A percentile compares a stretch with the other conserved stretches of the same genome.
Evolutionary conservation across 108 stramenopile genomes (phyloP).

Genomic region (Fistulifera pelliculosa): DNA sequence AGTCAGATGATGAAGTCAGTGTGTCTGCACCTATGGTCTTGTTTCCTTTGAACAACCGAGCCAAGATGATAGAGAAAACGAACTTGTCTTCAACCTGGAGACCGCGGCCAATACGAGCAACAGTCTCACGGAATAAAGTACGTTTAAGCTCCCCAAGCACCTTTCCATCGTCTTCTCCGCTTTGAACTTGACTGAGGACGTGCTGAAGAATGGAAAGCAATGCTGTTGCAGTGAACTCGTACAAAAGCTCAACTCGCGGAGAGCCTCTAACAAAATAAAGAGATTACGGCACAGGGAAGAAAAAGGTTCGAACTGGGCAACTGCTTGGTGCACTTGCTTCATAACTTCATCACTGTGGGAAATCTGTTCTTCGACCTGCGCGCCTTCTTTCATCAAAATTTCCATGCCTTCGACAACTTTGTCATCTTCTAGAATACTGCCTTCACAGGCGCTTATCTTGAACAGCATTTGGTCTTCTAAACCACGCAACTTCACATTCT

Average conservation of each 20-base stretch:
- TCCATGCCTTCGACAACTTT: constrained; percentile 92
- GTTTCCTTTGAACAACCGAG: constrained; percentile 46
- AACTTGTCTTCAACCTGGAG: constrained; percentile 87
- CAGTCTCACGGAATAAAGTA: constrained; percentile 70
- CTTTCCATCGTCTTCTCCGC: constrained; percentile 18
- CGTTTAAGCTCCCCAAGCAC: constrained; percentile 55
- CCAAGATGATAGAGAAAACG: constrained; percentile 85
- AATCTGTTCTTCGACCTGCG: constrained; percentile 90
- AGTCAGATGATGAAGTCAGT: constrained; percentile 34
- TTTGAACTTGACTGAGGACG: constrained; percentile 38
- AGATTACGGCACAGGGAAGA: constrained; percentile 67
- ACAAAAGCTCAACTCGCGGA: constrained; percentile 70
- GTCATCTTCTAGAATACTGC: constrained; percentile 97
- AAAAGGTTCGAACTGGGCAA: constrained; percentile 82
- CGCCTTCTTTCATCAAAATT: constrained; percentile 89
- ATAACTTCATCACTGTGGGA: constrained; percentile 83
- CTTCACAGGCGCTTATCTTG: constrained; percentile 89
- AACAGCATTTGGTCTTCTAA: constrained; percentile 95
- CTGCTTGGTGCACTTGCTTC: constrained; percentile 76
- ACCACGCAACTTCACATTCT: constrained; percentile 88
- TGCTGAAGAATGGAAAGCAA: constrained; percentile 78
- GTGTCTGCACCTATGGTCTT: constrained; percentile 30
- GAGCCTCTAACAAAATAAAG: constrained; percentile 52
- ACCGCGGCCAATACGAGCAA: constrained; percentile 82
- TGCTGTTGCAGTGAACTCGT: constrained; percentile 74